Conservation (phyloP, 495 filamentous ascomycete genomes). For the Jackrogersella minutella region DNA sequence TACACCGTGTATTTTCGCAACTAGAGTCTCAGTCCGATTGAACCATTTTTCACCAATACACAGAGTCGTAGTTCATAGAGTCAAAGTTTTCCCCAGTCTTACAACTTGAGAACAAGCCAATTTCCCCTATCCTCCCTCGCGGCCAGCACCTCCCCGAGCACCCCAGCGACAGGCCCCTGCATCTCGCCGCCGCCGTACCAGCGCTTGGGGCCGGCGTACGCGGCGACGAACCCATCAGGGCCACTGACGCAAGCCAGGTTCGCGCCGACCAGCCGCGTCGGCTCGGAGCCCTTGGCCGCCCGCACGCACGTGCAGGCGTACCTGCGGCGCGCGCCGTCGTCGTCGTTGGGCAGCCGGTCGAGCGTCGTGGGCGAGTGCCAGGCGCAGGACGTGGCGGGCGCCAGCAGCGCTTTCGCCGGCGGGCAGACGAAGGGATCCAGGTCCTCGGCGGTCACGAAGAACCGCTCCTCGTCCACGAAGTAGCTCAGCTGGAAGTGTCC, state of each 20-base stretch:
- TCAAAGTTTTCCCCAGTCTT: no score
- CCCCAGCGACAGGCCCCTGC: slow-evolving; percentile 65
- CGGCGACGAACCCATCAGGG: slow-evolving; percentile 85
- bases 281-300: neutral
- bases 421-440: slow-evolving; percentile 42
- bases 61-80: no score
- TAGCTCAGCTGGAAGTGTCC: slow-evolving; percentile 70
- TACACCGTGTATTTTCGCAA: no score
- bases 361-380: slow-evolving; percentile 38
- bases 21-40: no score
- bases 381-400: slow-evolving; percentile 34
- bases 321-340: slow-evolving; percentile 23
- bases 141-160: slow-evolving; percentile 46
- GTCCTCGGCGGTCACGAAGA: slow-evolving; percentile 63
- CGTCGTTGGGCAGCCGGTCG: slow-evolving; percentile 30
- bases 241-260: slow-evolving; percentile 83
- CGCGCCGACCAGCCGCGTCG: no score
- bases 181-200: slow-evolving; percentile 75
- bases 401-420: no score
- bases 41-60: no score
- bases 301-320: slow-evolving; percentile 20
- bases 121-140: slow-evolving; percentile 36
- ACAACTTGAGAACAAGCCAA: slow-evolving; percentile 63
- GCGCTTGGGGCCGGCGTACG: slow-evolving; percentile 78
- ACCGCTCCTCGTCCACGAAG: slow-evolving; percentile 79